phyloP scores from a whole-genome alignment of 106 monocot species.

The Amphibolis antarctica region DNA sequence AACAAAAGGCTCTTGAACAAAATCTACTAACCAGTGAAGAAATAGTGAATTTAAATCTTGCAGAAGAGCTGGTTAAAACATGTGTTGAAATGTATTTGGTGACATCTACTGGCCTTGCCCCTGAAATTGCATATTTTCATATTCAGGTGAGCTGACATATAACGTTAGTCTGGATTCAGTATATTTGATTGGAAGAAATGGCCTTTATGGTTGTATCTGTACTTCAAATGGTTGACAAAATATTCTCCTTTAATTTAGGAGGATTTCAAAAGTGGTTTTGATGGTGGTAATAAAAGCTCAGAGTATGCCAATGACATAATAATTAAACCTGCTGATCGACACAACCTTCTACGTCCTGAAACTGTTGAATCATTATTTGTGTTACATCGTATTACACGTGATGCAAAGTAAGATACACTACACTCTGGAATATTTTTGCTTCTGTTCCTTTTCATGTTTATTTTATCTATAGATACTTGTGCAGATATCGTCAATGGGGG shows the following conservation, averaged over 20 bases:
- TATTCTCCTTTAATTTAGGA: slow-evolving; percentile 29
- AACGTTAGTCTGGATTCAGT: not conserved
- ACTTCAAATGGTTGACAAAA: not conserved
- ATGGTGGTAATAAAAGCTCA: slow-evolving; percentile 75
- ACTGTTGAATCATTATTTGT: slow-evolving; percentile 92
- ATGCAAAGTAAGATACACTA: slow-evolving; percentile 59
- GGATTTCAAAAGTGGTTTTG: slow-evolving; percentile 33
- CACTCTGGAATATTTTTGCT: not conserved
- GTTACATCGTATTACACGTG: slow-evolving; percentile 74
- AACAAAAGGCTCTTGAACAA: slow-evolving; percentile 47
- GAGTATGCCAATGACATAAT: slow-evolving; percentile 79
- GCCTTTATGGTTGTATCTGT: not conserved
- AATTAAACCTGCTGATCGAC: slow-evolving; percentile 76
- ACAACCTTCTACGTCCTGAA: slow-evolving; percentile 91
- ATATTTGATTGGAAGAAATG: not conserved
- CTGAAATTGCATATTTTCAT: slow-evolving; percentile 86
- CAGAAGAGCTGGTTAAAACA: slow-evolving; percentile 88
- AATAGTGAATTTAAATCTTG: slow-evolving; percentile 71
- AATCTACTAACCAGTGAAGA: slow-evolving; percentile 48
- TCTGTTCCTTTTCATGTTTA: not conserved
- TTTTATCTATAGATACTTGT: not conserved
- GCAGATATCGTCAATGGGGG: slow-evolving; percentile 92
- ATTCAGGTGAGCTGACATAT: slow-evolving; percentile 36
- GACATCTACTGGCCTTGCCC: slow-evolving; percentile 83
- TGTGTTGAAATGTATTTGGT: slow-evolving; percentile 89